Evolutionary conservation across 2,329 filamentous ascomycete genomes (phyloP), one percentile per base, ranked within the genome.

Genomic region (Colletotrichum truncatum): DNA sequence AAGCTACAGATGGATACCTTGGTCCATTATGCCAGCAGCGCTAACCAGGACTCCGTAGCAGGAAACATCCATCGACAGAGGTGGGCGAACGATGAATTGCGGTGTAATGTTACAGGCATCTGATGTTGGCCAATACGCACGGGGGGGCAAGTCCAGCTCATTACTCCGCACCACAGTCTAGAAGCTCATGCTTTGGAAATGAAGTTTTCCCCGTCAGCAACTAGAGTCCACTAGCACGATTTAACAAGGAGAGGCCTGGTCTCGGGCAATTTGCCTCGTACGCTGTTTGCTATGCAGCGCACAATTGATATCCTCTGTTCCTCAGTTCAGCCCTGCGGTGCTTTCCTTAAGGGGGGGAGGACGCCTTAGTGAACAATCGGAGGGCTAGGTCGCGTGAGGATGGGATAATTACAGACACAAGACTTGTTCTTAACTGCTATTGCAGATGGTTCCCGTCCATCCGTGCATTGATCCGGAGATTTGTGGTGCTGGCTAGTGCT

Each of bases 121-220:
- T 62, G 3, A 32, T 46, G 16, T 49, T 25, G 57, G 49, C 23
- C 26, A 49, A 36, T 10, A n/a, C 41, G 32, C 55, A 49, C 36
- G 41, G 38, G n/a, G n/a, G n/a, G n/a, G 6, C 34, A 38, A 23
- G 25, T 38, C 49, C 41, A 36, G 21, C 12, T 25, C 28, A 25
- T 34, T 54, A 49, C 57, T 65, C 56, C 62, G 62, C 56, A 62
- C 43, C 34, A 12, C 18, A 25, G 26, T 46, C 41, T 51, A 14
- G 41, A 49, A 16, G 28, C 56, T 65, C 49, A 65, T 65, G 62
- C 62, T 54, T 54, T 65, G 62, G 62, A 65, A 65, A 65, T 65
- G 62, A 65, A 49, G 39, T 25, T 51, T 51, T 36, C 21, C n/a
- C 49, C 28, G 49, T 55, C 32, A 61, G 26, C 56, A 53, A 49